Percentiles rank a stretch among this genome's conserved stretches.
Conservation (phyloP, 345 rosid genomes). For the Reutealis trisperma region DNA sequence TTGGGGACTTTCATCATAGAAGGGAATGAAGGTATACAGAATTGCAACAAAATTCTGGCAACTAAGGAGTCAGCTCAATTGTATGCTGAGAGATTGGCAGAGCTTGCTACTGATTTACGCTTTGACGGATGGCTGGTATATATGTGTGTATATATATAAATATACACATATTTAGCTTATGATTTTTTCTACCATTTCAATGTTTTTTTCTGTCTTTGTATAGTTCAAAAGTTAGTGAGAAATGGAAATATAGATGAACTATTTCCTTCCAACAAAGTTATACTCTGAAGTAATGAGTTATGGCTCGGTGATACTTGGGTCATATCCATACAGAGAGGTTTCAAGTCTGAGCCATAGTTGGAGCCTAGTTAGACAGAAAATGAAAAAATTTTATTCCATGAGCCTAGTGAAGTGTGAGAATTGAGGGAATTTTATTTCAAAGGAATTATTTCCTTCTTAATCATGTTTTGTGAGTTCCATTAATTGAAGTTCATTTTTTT, state of each 20-base stretch:
- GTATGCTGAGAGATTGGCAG: conserved; percentile 70
- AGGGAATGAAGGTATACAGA: conserved; percentile 70
- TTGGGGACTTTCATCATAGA: conserved; percentile 88
- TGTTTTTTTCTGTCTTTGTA: background rate
- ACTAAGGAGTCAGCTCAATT: conserved; percentile 67
- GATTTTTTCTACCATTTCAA: background rate
- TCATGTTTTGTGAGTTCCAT: background rate
- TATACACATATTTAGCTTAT: background rate
- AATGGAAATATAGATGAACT: too few relatives aligned
- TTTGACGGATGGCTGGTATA: conserved; percentile 94
- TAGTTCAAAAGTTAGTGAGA: background rate
- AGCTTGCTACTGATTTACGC: conserved; percentile 66
- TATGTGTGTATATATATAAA: background rate
- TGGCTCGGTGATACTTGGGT: too few relatives aligned
- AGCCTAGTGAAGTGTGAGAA: too few relatives aligned
- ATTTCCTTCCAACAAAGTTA: too few relatives aligned
- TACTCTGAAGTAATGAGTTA: too few relatives aligned
- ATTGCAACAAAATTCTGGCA: conserved; percentile 55
- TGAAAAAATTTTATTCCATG: too few relatives aligned
- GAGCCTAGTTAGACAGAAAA: too few relatives aligned
- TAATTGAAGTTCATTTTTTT: background rate
- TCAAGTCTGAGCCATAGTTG: too few relatives aligned
- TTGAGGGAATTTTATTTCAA: background rate
- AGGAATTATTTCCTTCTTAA: background rate
- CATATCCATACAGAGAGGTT: too few relatives aligned